Base-by-base conservation (phyloP, 257 asterid genomes). In the Forsythia suspensa region DNA sequence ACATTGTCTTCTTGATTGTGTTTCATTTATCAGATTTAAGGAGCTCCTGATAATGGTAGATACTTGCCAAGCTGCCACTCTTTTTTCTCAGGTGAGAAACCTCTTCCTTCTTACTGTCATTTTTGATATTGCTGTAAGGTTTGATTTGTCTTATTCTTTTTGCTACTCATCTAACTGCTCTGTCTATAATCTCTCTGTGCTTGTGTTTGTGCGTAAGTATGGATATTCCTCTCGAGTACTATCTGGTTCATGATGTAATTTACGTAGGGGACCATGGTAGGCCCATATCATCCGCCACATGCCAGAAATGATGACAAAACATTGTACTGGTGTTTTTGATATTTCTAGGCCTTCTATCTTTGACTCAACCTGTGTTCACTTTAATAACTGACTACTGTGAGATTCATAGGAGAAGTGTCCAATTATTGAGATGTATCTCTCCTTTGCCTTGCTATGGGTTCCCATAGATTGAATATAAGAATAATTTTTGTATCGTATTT, bases 21-120 rank as follows among this genome's bases (percentile, higher is more conserved):
- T 77, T 82, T 61, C 52, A 36, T 75, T 80, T 51, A 84, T 72
- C 90, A 94, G 98, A 88, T 96, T 96, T 81, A 94, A 96, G 92
- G 99, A 94, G 90, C 90, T 96, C 87, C 82, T 96, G 84, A 96
- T 96, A 76, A 94, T 96, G 99, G 98, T 94, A 67, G 99, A 96
- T 83, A 96, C 99, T 80, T 94, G 99, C 87, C 99, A 94, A 87
- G 99, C 99, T n/a, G 98, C 98, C 80, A 96, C 99, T 46, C 96
- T 92, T 57, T 96, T 94, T 88, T 89, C 93, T 82, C 98, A 96
- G 91, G 99, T 94, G 81, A 80, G 80, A 79, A 78, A 68, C 51
- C 38, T 13, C 59, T 76, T 78, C 75, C 75, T 69, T 75, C 48
- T 48, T 74, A 13, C 46, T 77, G 40, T 40, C 75, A 10, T 55